Base-by-base conservation (phyloP, 140 eudicot genomes). In the Senecio squalidus region DNA sequence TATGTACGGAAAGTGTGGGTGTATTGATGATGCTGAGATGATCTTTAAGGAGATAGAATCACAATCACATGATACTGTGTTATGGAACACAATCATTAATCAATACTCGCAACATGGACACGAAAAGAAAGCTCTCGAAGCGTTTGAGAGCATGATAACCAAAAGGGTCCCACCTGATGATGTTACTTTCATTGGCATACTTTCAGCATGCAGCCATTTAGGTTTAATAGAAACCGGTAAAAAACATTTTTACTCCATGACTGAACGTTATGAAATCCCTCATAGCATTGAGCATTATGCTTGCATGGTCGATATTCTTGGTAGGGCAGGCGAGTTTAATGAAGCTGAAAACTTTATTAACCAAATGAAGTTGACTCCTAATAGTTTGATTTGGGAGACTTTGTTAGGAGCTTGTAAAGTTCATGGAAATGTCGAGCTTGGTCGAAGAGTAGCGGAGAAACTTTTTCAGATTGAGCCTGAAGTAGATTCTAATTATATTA, bases 1-100 rank as follows among this genome's bases (percentile, higher is more conserved):
- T 56, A 75, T 82, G 85, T 82, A 82, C 9, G 82, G 82, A 10
- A 83, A 83, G 62, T 83, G 83, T 73, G 81, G 91, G 5, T 69
- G 63, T 63, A 73, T 83, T 40, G 73, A 79, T 30, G 83, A 79
- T 70, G 83, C 86, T 6, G 86, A 76, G 62, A 69, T 45, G 45
- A 56, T 76, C 24, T 83, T 79, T 58, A 38, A 66, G 14, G 68
- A 29, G 30, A 44, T 66, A 39, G 74, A 64, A 24, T 69, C 67
- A 23, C 67, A 64, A 24, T 69, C 67, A 23, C 67, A 31, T 29
- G 86, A 83, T 66, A 79, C 83, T 0, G 74, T 79, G 5, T 27
- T 70, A 26, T 83, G 83, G 86, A 83, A 79, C 76, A 76, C 83
- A 50, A 76, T 79, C 16, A 83, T 83, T 56, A 73, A 50, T 58